A percentile compares a stretch with the other conserved stretches of the same genome.
phyloP scores from a whole-genome alignment of 257 asterid genomes.

The Solanum ossicruentum region DNA sequence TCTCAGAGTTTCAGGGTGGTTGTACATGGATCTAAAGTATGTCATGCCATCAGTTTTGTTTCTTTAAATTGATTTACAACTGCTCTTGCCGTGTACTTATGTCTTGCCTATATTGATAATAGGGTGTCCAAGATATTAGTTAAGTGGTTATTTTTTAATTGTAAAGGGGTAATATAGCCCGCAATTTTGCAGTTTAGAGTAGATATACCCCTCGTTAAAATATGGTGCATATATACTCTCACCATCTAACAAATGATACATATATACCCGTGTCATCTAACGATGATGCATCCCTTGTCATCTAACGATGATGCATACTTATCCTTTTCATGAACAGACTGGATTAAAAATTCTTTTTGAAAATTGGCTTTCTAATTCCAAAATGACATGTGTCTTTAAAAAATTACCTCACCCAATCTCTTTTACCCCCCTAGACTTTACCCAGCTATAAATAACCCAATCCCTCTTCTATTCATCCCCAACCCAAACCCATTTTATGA shows the following conservation, averaged over 20 bases:
- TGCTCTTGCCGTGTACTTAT: background rate
- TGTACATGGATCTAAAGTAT: constrained; percentile 93
- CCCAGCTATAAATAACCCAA: background rate
- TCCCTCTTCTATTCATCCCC: background rate
- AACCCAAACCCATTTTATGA: background rate
- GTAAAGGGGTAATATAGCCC: background rate
- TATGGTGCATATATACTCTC: background rate
- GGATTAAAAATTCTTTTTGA: background rate
- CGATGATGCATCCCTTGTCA: background rate
- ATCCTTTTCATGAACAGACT: background rate
- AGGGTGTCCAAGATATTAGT: background rate
- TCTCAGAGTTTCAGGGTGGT: constrained; percentile 96
- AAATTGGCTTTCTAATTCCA: background rate
- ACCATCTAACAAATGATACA: background rate
- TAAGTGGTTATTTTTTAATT: background rate
- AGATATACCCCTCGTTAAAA: background rate
- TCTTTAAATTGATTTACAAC: background rate
- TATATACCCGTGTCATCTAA: background rate
- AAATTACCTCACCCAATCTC: background rate
- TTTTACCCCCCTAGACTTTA: background rate
- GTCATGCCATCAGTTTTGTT: constrained; percentile 11
- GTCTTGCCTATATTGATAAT: background rate
- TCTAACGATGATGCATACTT: background rate
- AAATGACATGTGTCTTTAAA: background rate
- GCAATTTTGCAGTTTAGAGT: background rate